Conservation (phyloP, 257 asterid species). For the Nicotiana sylvestris region DNA sequence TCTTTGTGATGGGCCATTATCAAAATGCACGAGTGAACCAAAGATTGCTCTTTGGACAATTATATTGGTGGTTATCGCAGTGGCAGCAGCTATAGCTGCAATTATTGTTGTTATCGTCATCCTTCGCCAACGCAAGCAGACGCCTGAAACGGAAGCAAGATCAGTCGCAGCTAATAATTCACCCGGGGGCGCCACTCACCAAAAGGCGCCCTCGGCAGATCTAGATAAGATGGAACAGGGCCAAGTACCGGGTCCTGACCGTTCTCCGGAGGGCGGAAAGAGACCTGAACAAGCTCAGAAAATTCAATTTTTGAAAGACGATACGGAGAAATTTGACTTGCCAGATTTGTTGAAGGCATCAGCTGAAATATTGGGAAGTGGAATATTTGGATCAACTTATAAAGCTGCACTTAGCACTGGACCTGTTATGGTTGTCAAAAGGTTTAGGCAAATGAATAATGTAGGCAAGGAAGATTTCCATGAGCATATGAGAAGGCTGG, state of each 20-base stretch:
- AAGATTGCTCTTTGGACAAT: slow-evolving; percentile 35
- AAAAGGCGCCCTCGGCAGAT: slow-evolving; percentile 15
- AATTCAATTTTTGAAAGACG: slow-evolving; percentile 59
- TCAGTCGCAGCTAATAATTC: neutral
- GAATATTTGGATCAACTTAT: slow-evolving; percentile 74
- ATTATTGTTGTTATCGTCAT: slow-evolving; percentile 51
- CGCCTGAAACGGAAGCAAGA: slow-evolving; percentile 9
- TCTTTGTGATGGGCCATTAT: slow-evolving; percentile 70
- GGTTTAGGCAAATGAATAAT: slow-evolving; percentile 77
- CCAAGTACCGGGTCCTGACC: slow-evolving; percentile 26
- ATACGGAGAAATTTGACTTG: slow-evolving; percentile 59
- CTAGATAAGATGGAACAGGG: slow-evolving; percentile 44
- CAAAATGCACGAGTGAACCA: slow-evolving; percentile 27
- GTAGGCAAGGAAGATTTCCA: slow-evolving; percentile 65
- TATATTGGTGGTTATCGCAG: slow-evolving; percentile 27
- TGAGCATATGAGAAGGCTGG: slow-evolving; percentile 92
- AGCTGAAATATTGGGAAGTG: slow-evolving; percentile 88
- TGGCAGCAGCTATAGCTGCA: slow-evolving; percentile 36
- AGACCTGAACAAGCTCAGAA: slow-evolving; percentile 35
- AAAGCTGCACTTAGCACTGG: slow-evolving; percentile 55
- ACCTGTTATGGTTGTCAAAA: slow-evolving; percentile 65
- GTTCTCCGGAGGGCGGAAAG: neutral
- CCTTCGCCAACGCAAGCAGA: slow-evolving; percentile 36
- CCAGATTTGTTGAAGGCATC: slow-evolving; percentile 75
- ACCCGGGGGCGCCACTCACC: neutral